Evolutionary conservation across 352 stramenopile genomes (phyloP), one percentile per base, ranked within the genome.

Genomic region (Globisporangium cystogenes): DNA sequence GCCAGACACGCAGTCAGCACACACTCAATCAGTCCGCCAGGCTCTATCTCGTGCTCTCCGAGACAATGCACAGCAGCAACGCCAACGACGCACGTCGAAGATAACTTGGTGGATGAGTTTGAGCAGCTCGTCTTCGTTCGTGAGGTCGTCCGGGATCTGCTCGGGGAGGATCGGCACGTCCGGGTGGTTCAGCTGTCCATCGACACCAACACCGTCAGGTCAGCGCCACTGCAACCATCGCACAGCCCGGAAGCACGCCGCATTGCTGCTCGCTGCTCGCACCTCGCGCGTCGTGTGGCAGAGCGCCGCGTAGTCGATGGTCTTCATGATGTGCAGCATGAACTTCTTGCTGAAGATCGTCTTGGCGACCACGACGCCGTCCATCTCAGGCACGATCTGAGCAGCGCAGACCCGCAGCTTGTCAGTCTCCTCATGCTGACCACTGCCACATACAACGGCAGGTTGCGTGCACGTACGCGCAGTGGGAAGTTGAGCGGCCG

Each of bases 311-410:
- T 90, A 93, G 71, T 93, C 83, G 52, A 93, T 93, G 60, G 81
- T 86, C 60, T 86, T 76, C 70, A 93, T 82, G 57, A 93, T 89
- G 64, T 93, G 80, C 48, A 90, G 60, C 75, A 91, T 89, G 58
- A 93, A 93, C 37, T 59, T 64, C 67, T 93, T 92, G 60, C 72
- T 86, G 68, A 81, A 93, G 27, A 90, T 64, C 41, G 81, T 93
- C 67, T 91, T 67, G 7, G 78, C 61, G 33, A 93, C 77, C 18
- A 90, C 83, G 10, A 93, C 71, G 53, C 81, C 80, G 44, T 91
- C 83, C 72, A 87, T 90, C 57, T 80, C 72, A 1, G 80, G 76
- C 31, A 74, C 72, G 57, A 93, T 93, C 82, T 93, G n/a, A n/a
- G n/a, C n/a, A n/a, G n/a, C n/a, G 48, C 10, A 48, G 18, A 40